Percentiles rank a stretch among this genome's conserved stretches.
phyloP scores from a whole-genome alignment of 768 basidiomycete species.

The Mycena vulgaris region DNA sequence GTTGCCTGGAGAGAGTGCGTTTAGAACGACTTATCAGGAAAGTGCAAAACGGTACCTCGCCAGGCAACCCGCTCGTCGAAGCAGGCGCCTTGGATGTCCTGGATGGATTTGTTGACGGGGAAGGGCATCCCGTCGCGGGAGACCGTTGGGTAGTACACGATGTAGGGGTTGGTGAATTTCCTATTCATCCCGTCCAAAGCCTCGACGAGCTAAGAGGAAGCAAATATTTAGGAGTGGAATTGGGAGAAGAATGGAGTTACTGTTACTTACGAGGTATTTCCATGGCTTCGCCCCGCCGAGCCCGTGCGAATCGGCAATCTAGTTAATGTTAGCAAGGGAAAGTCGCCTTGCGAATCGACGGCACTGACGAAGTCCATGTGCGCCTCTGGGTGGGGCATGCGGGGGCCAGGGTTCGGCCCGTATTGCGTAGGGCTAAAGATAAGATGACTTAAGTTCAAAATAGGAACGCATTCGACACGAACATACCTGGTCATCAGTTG shows the following conservation, averaged over 20 bases:
- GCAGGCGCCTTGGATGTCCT: slow-evolving; percentile 77
- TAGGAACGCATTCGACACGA: neutral
- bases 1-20: slow-evolving; percentile 58
- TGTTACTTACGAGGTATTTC: slow-evolving; percentile 75
- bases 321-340: slow-evolving; percentile 31
- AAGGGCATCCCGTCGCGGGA: slow-evolving; percentile 89
- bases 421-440: slow-evolving; percentile 28
- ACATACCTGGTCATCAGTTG: slow-evolving; percentile 81
- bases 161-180: slow-evolving; percentile 84
- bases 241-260: slow-evolving; percentile 26
- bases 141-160: slow-evolving; percentile 83
- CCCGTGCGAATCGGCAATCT: slow-evolving; percentile 81
- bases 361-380: slow-evolving; percentile 82
- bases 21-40: neutral
- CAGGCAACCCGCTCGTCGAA: slow-evolving; percentile 79
- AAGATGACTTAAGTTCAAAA: neutral
- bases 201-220: slow-evolving; percentile 70
- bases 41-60: slow-evolving; percentile 58
- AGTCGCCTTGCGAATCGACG: slow-evolving; percentile 3
- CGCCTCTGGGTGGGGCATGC: slow-evolving; percentile 87
- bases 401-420: slow-evolving; percentile 55
- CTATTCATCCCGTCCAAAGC: slow-evolving; percentile 86
- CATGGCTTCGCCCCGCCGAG: slow-evolving; percentile 66
- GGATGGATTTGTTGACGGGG: slow-evolving; percentile 82
- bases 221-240: slow-evolving; percentile 36